phyloP scores from a whole-genome alignment of 164 flowering plant species.

The Vitis vinifera region DNA sequence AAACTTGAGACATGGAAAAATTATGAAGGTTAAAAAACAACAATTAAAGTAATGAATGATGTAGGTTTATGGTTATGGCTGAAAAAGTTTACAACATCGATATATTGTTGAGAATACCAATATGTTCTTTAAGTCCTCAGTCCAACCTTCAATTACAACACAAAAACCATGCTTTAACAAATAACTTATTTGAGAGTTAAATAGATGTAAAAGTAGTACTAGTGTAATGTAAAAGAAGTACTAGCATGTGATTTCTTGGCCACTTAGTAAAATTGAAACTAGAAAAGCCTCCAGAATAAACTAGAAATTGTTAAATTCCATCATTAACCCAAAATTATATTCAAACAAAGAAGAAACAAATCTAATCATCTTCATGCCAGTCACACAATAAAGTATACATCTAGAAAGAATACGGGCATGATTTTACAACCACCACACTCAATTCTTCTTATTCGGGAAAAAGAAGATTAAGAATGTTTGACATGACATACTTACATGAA shows the following conservation, averaged over 20 bases:
- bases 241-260: too few species aligned
- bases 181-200: too few species aligned
- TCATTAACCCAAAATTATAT: not conserved
- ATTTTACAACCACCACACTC: not conserved
- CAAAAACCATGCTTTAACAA: too few species aligned
- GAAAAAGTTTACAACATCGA: not conserved
- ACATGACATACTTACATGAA: slow-evolving; percentile 68
- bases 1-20: not conserved
- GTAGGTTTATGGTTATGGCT: not conserved
- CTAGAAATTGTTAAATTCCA: not conserved
- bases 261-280: too few species aligned
- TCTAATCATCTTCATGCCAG: not conserved
- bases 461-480: not conserved
- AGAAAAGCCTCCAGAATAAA: too few species aligned
- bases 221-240: too few species aligned
- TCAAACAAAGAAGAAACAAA: not conserved
- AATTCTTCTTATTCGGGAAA: not conserved
- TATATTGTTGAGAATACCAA: not conserved
- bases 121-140: not conserved
- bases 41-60: not conserved
- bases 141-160: not conserved
- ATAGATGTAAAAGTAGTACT: too few species aligned
- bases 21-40: not conserved
- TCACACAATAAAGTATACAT: not conserved
- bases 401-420: not conserved